phyloP scores from a whole-genome alignment of 129 eudicot genomes.

The Artemisia argyi region DNA sequence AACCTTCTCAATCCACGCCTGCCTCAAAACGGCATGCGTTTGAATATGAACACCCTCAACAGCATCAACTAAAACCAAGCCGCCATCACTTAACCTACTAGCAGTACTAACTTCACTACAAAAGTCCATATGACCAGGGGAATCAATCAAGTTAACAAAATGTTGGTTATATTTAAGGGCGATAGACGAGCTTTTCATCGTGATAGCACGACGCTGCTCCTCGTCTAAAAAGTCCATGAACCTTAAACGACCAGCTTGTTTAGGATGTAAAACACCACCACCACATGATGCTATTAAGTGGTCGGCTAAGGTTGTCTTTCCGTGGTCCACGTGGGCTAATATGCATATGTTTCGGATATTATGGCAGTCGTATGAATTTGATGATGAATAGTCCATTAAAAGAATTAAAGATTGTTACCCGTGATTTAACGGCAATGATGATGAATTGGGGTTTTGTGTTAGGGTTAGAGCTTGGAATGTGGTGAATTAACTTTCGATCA shows the following conservation, averaged over 20 bases:
- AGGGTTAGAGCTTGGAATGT: no score
- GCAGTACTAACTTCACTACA: constrained; percentile 99
- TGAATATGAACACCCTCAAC: constrained; percentile 98
- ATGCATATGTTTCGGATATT: constrained; percentile 83
- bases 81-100: constrained; percentile 92
- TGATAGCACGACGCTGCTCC: constrained; percentile 93
- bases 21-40: constrained; percentile 93
- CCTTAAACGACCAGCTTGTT: constrained; percentile 87
- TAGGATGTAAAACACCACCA: constrained; percentile 85
- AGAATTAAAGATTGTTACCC: no score
- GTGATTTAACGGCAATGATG: no score
- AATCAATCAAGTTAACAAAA: constrained; percentile 74
- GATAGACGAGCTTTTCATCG: constrained; percentile 94
- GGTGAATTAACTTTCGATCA: no score
- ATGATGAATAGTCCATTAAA: constrained; percentile 40
- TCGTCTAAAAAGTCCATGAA: constrained; percentile 92
- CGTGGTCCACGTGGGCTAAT: constrained; percentile 97
- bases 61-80: constrained; percentile 88
- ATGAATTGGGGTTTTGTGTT: no score
- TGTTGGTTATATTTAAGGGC: constrained; percentile 49
- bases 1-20: constrained; percentile 95
- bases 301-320: constrained; percentile 94
- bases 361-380: constrained; percentile 21
- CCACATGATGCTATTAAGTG: constrained; percentile 84
- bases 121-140: constrained; percentile 99